Base-by-base conservation (phyloP, 78 protist species). In the Dictyostelium capitatum region DNA sequence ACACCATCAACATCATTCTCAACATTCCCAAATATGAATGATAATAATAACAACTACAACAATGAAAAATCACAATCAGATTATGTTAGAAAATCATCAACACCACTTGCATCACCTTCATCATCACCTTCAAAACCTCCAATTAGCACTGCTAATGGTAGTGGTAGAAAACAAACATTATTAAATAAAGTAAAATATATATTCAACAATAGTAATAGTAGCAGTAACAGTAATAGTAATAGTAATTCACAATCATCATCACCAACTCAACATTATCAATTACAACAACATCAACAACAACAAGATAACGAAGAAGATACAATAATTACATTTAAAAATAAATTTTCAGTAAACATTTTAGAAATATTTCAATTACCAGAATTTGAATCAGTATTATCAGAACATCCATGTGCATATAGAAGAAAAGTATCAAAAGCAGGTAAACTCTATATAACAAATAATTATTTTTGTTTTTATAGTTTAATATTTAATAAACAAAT, bases 371-470 rank as follows among this genome's bases (percentile, higher is more conserved):
- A 65, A 17, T 77, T 87, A 3, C 84, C 93, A 23, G 73, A 56
- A 37, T 62, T 11, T 65, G 93, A 87, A 15, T 50, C 14, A 15
- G 30, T 77, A 0, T 9, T 87, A 32, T 56, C 84, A 11, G 93
- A 87, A 37, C 79, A 78, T 64, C 93, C 93, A 43, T 87, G 93
- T 65, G 93, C 93, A 17, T 87, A 87, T 73, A 54, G 93, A 65
- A 87, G 75, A 78, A 74, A 87, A 32, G 79, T 87, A 23, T 87
- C 93, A 77, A 87, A 87, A 37, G 93, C 93, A 25, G 93, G 93
- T 15, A 87, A 87, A 87, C 5, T 87, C 3, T 87, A 77, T 56
- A 77, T 87, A 32, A 77, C 84, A 11, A 65, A 12, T 12, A 53
- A 80, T 41, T 87, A 87, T 37, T 65, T 87, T 70, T 74, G 83